Percentiles rank a stretch among this genome's conserved stretches.
Evolutionary conservation across 345 rosid genomes (phyloP).

Genomic region (Raphanus raphanistrum): DNA sequence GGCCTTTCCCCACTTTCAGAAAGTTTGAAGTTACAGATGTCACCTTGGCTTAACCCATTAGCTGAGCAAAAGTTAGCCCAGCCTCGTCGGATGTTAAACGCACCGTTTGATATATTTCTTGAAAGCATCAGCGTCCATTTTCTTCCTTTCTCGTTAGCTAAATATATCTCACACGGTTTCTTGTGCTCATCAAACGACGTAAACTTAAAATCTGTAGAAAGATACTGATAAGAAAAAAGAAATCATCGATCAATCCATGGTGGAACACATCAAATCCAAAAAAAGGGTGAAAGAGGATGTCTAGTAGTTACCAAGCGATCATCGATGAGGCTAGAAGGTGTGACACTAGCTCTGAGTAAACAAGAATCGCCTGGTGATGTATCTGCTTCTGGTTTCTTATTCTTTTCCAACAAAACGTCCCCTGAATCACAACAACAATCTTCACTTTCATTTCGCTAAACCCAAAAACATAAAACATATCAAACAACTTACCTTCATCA

Average conservation of each 20-base stretch:
- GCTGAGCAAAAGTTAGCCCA: constrained; percentile 22
- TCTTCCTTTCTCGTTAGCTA: constrained; percentile 26
- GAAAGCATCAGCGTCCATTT: constrained; percentile 22
- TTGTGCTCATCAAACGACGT: background rate
- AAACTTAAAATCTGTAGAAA: background rate
- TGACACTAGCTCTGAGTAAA: constrained; percentile 24
- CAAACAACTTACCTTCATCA: constrained; percentile 17
- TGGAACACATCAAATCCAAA: background rate
- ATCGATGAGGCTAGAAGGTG: constrained; percentile 12
- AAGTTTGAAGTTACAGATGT: constrained; percentile 12
- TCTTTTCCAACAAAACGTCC: constrained; percentile 1
- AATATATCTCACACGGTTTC: constrained; percentile 26
- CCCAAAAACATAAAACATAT: background rate
- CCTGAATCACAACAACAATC: constrained; percentile 28
- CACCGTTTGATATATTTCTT: constrained; percentile 26
- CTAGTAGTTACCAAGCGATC: constrained; percentile 31
- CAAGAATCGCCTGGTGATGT: constrained; percentile 5
- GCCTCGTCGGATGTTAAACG: constrained; percentile 32
- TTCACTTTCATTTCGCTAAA: background rate
- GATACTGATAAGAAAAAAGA: constrained; percentile 19
- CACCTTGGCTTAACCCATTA: constrained; percentile 17
- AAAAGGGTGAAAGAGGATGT: background rate
- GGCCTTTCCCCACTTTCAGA: constrained; percentile 21
- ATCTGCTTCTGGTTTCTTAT: constrained; percentile 19
- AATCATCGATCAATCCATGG: background rate